Evolutionary conservation across 2,329 filamentous ascomycete species (phyloP).

Genomic region (Sporothrix inflata): DNA sequence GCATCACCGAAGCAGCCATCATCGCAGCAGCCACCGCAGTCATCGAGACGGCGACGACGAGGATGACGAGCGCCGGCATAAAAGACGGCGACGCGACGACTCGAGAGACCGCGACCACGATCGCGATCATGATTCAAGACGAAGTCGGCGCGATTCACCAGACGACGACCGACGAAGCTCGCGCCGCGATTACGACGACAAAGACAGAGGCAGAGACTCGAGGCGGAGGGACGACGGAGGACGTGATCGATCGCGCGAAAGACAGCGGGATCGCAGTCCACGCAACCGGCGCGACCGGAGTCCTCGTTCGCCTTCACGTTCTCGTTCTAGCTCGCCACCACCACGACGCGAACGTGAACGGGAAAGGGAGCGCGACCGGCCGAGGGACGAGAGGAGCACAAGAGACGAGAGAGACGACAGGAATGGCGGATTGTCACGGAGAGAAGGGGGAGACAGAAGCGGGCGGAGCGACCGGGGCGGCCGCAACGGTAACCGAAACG

Average conservation of each 20-base stretch:
- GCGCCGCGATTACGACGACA: neutral
- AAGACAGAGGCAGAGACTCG: neutral
- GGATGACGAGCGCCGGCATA: constrained; percentile 22
- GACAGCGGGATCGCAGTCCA: constrained; percentile 15
- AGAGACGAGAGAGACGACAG: neutral
- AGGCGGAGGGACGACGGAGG: neutral
- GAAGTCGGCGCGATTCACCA: neutral
- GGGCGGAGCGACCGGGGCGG: constrained; percentile 22
- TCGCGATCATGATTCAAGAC: neutral
- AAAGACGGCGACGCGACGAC: constrained; percentile 38
- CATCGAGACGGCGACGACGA: constrained; percentile 51
- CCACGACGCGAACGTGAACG: neutral
- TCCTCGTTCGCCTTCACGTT: neutral
- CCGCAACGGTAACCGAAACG: constrained; percentile 19
- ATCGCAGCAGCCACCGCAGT: constrained; percentile 47
- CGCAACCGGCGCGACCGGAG: neutral
- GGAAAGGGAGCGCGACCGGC: constrained; percentile 43
- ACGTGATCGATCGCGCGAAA: constrained; percentile 15
- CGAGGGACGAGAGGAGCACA: constrained; percentile 12
- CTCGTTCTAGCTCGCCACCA: neutral
- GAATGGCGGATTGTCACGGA: neutral
- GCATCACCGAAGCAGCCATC: constrained; percentile 32
- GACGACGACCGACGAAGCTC: constrained; percentile 7
- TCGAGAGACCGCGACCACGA: constrained; percentile 32
- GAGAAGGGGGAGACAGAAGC: constrained; percentile 2